Evolutionary conservation across 2,329 filamentous ascomycete genomes (phyloP).

Genomic region (Cephalotrichum gorgonifer): DNA sequence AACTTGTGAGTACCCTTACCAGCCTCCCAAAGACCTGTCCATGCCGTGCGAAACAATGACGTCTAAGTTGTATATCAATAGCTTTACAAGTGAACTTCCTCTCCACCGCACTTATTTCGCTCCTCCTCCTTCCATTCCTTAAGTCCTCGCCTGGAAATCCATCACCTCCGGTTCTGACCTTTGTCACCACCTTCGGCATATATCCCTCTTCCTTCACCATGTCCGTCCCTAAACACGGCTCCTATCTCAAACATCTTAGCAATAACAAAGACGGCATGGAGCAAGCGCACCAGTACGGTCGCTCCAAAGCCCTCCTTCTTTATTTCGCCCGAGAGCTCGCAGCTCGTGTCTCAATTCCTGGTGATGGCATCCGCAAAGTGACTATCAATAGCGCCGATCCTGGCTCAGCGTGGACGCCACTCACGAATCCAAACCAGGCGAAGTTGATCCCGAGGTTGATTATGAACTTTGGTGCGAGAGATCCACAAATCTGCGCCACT

Average conservation of each 20-base stretch:
- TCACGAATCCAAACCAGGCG: conserved; percentile 22
- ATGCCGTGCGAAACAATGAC: conserved; percentile 1
- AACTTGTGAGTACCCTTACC: conserved; percentile 16
- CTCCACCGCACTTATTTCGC: conserved; percentile 20
- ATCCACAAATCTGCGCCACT: conserved; percentile 23
- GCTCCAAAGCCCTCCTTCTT: conserved; percentile 24
- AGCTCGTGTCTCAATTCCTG: conserved; percentile 12
- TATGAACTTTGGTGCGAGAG: conserved; percentile 25
- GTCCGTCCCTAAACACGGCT: conserved; percentile 18
- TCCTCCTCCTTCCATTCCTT: conserved; percentile 21
- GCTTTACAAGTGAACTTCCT: conserved; percentile 26
- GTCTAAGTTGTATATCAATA: conserved; percentile 2
- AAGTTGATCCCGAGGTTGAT: conserved; percentile 25
- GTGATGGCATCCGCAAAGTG: conserved; percentile 15
- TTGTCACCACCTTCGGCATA: conserved; percentile 25
- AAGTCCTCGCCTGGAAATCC: conserved; percentile 20
- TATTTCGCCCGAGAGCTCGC: conserved; percentile 26
- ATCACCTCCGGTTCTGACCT: conserved; percentile 23
- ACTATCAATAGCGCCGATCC: conserved; percentile 27
- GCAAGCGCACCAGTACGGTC: conserved; percentile 26
- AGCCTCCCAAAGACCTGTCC: not conserved
- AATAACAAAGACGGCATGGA: conserved; percentile 24
- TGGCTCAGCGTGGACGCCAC: conserved; percentile 25
- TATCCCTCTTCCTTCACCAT: conserved; percentile 26
- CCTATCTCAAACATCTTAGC: conserved; percentile 23